Conservation (phyloP, 352 stramenopile genomes). For the Globisporangium iwayamae region DNA sequence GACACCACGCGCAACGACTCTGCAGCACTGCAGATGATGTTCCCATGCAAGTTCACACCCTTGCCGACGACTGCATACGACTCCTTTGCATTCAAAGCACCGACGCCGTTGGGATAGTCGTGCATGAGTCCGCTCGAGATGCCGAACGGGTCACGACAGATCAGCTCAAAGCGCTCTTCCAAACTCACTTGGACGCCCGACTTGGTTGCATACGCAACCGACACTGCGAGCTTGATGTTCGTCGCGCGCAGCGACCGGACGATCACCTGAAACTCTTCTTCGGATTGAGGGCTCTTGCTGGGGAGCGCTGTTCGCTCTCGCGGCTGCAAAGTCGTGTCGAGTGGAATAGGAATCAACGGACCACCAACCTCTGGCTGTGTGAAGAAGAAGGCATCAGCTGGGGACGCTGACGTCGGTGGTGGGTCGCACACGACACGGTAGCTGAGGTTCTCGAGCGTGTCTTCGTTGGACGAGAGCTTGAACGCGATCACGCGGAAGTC, state of each 20-base stretch:
- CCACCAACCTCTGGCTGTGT: slow-evolving; percentile 27
- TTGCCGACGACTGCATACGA: slow-evolving; percentile 65
- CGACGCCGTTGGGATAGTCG: slow-evolving; percentile 54
- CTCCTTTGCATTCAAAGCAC: slow-evolving; percentile 29
- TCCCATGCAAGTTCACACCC: slow-evolving; percentile 52
- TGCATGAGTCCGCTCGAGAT: slow-evolving; percentile 56
- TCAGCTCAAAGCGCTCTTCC: slow-evolving; percentile 62
- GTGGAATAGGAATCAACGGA: slow-evolving; percentile 34
- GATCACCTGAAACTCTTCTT: slow-evolving; percentile 49
- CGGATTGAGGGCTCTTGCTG: slow-evolving; percentile 36
- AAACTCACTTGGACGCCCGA: slow-evolving; percentile 56
- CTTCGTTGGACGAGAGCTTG: slow-evolving; percentile 55
- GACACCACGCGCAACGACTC: slow-evolving; percentile 52
- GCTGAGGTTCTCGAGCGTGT: slow-evolving; percentile 54
- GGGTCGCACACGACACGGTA: slow-evolving; percentile 57
- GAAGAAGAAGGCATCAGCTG: slow-evolving; percentile 61
- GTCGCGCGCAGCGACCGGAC: slow-evolving; percentile 48
- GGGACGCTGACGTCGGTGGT: slow-evolving; percentile 32
- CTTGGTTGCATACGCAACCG: slow-evolving; percentile 67
- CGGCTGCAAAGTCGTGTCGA: slow-evolving; percentile 51
- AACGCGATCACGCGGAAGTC: slow-evolving; percentile 71
- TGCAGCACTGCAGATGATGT: slow-evolving; percentile 43
- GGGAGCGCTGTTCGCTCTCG: slow-evolving; percentile 36
- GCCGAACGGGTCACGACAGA: slow-evolving; percentile 58
- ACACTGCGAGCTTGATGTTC: slow-evolving; percentile 37